A percentile compares a stretch with the other conserved stretches of the same genome.
Evolutionary conservation across 805 yeast species (phyloP).

Genomic region (Suhomyces pyralidae): DNA sequence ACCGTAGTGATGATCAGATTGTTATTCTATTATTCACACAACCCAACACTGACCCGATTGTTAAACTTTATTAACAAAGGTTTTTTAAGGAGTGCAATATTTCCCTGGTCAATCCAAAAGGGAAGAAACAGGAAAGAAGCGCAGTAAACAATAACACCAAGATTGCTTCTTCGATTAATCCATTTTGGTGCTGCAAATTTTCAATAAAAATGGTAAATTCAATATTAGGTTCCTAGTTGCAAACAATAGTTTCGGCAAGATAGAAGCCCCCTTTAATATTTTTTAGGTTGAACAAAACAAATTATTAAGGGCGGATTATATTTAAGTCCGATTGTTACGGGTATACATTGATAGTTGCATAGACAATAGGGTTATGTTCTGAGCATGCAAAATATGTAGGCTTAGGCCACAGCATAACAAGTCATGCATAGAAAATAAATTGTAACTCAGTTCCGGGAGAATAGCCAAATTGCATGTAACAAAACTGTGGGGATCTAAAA

Average conservation of each 20-base stretch:
- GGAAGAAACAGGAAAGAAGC: neutral
- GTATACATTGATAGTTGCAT: neutral
- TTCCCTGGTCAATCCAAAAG: neutral
- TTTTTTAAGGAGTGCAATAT: neutral
- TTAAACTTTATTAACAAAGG: neutral
- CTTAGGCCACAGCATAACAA: neutral
- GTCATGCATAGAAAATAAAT: neutral
- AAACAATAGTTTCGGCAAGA: neutral
- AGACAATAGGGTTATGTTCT: neutral
- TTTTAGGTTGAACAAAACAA: neutral
- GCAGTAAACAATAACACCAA: neutral
- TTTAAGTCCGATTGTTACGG: neutral
- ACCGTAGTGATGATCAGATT: neutral
- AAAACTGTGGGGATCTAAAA: neutral
- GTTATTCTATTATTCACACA: neutral
- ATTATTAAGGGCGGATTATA: slow-evolving; percentile 1
- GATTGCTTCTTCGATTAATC: neutral
- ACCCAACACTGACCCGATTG: neutral
- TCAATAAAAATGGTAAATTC: neutral
- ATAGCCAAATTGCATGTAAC: neutral
- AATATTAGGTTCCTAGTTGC: neutral
- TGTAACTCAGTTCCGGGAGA: neutral
- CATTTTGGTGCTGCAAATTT: neutral
- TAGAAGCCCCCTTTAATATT: slow-evolving; percentile 5
- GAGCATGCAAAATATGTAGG: neutral